Evolutionary conservation across 495 filamentous ascomycete species (phyloP).

Genomic region (Penicilliopsis zonata): DNA sequence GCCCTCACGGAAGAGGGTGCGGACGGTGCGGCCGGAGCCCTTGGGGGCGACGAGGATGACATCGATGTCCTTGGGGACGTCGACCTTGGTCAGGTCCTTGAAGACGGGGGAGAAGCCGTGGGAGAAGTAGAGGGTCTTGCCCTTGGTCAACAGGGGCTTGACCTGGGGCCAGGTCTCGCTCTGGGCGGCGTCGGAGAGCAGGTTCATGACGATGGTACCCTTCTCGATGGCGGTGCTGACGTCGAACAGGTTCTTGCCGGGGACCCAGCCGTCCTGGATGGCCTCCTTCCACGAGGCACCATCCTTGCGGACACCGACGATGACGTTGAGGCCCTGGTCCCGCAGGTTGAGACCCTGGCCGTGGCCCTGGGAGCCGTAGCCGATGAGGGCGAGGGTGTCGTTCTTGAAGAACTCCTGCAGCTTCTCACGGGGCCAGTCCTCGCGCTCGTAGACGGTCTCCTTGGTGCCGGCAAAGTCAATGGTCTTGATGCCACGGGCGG

Average conservation of each 20-base stretch:
- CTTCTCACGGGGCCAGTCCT: slow-evolving; percentile 97
- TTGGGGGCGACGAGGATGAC: slow-evolving; percentile 99
- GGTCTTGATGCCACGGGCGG: slow-evolving; percentile 35
- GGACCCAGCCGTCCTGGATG: slow-evolving; percentile 92
- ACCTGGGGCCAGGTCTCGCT: slow-evolving; percentile 95
- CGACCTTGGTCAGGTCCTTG: slow-evolving; percentile 98
- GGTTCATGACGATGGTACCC: slow-evolving; percentile 97
- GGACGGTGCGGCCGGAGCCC: slow-evolving; percentile 96
- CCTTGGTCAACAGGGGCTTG: slow-evolving; percentile 96
- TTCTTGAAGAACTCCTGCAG: slow-evolving; percentile 99
- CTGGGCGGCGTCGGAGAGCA: slow-evolving; percentile 94
- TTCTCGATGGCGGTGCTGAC: slow-evolving; percentile 87
- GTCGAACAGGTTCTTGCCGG: slow-evolving; percentile 96
- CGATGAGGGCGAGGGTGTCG: slow-evolving; percentile 96
- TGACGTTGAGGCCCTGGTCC: slow-evolving; percentile 98
- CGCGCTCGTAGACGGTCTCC: slow-evolving; percentile 94
- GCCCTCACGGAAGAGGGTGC: slow-evolving; percentile 92
- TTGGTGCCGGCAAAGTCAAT: slow-evolving; percentile 85
- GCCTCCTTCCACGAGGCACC: slow-evolving; percentile 98
- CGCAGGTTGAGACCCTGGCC: slow-evolving; percentile 98
- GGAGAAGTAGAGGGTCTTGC: slow-evolving; percentile 99
- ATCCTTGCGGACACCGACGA: slow-evolving; percentile 95
- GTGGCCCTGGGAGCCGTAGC: slow-evolving; percentile 97
- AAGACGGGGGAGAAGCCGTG: slow-evolving; percentile 99
- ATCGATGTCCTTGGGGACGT: slow-evolving; percentile 87